These are phyloP conservation scores for Cyclotella cryptica DNA, from an alignment of 108 stramenopile genomes.

Conservation along the genomic window DNA sequence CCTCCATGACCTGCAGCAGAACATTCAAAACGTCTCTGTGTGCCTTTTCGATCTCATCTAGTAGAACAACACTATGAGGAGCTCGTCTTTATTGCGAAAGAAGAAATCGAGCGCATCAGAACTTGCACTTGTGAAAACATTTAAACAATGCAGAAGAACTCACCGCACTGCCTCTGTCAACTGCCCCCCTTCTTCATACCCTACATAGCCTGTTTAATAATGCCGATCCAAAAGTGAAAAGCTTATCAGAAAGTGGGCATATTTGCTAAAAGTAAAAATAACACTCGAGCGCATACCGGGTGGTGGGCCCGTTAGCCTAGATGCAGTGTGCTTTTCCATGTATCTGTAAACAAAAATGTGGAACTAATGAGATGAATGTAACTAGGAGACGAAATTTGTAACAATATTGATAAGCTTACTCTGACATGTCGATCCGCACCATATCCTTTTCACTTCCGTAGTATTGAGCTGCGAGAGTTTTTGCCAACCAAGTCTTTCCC, in stretches of 20 bases:
- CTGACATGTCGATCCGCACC: conserved; percentile 92
- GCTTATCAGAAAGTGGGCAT: too few relatives aligned
- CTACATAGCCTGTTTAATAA: conserved; percentile 50
- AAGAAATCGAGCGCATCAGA: neutral
- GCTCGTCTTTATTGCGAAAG: conserved; percentile 27
- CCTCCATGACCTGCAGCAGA: conserved; percentile 95
- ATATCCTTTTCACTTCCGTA: conserved; percentile 91
- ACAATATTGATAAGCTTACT: conserved; percentile 41
- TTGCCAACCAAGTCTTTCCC: conserved; percentile 94
- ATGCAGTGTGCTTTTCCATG: conserved; percentile 92
- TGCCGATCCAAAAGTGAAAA: neutral
- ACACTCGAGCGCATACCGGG: conserved; percentile 63
- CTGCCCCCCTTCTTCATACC: conserved; percentile 96
- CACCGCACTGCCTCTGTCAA: conserved; percentile 94
- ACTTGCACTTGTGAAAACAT: neutral
- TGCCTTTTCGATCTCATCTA: conserved; percentile 98
- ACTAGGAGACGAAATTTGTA: neutral
- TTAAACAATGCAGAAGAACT: neutral
- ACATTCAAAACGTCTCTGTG: conserved; percentile 96
- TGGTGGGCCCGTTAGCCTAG: conserved; percentile 92
- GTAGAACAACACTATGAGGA: conserved; percentile 82
- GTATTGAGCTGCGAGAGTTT: conserved; percentile 88
- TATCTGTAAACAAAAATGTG: conserved; percentile 9
- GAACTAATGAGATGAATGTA: neutral
- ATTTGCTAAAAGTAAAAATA: neutral